Evolutionary conservation across 78 protist genomes (phyloP).

Genomic region (Anaeramoeba flamelloides): DNA sequence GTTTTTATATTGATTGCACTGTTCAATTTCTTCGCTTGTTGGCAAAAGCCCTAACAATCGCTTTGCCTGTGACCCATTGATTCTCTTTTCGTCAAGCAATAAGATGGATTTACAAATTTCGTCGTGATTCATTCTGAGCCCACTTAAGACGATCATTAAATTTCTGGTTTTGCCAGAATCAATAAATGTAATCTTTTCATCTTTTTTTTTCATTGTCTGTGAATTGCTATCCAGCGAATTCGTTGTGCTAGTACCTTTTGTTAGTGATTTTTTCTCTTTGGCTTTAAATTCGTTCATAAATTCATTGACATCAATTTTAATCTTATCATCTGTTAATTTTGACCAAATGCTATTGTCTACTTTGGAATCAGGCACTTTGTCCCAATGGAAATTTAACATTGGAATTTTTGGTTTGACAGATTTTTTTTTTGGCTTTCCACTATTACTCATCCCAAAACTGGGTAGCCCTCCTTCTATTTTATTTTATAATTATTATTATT

Average conservation of each 20-base stretch:
- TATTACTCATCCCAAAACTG: too few relatives aligned
- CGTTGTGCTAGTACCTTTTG: too few relatives aligned
- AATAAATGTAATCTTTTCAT: neutral
- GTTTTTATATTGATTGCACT: neutral
- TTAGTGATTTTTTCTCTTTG: too few relatives aligned
- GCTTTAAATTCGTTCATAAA: neutral
- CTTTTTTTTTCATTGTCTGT: neutral
- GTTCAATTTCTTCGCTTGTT: conserved; percentile 1
- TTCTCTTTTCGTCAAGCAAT: neutral
- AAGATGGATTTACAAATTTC: neutral
- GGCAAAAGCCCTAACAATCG: neutral
- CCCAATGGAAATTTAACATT: neutral
- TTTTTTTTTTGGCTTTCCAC: neutral
- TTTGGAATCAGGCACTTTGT: neutral
- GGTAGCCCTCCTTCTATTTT: too few relatives aligned
- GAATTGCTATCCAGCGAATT: neutral
- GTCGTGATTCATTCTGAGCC: neutral
- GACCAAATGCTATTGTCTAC: neutral
- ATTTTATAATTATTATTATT: too few relatives aligned
- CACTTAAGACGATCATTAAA: neutral
- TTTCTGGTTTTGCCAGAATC: neutral
- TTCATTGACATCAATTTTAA: neutral
- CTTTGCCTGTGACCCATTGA: neutral
- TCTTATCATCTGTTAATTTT: neutral
- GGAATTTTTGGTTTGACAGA: conserved; percentile 3